phyloP scores from a whole-genome alignment of 306 rosid species.

The Lathyrus oleraceus region DNA sequence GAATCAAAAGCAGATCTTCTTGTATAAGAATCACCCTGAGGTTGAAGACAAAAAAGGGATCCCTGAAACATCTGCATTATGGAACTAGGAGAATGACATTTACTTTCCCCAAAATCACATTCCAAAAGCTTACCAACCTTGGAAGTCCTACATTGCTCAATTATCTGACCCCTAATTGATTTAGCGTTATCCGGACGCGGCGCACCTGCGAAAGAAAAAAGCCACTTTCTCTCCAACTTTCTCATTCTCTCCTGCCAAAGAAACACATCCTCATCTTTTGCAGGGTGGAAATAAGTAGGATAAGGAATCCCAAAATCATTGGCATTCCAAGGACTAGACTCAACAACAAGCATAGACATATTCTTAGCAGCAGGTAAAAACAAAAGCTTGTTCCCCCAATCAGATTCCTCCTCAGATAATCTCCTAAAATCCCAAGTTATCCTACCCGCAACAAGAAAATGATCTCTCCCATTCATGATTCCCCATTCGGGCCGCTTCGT shows the following conservation, averaged over 20 bases:
- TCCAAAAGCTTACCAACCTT: slow-evolving; percentile 81
- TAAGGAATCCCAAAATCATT: slow-evolving; percentile 96
- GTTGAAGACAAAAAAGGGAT: slow-evolving; percentile 93
- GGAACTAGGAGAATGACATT: slow-evolving; percentile 95
- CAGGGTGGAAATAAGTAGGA: slow-evolving; percentile 97
- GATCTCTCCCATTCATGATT: slow-evolving; percentile 88
- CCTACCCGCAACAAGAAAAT: slow-evolving; percentile 95
- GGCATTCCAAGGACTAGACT: slow-evolving; percentile 99
- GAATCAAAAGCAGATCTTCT: slow-evolving; percentile 97
- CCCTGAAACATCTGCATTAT: slow-evolving; percentile 98
- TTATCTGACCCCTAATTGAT: slow-evolving; percentile 88
- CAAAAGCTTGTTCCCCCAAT: slow-evolving; percentile 97
- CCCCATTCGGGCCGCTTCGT: slow-evolving; percentile 81
- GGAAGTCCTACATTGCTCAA: slow-evolving; percentile 77
- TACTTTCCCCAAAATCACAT: slow-evolving; percentile 98
- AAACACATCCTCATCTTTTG: slow-evolving; percentile 79
- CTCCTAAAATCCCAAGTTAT: slow-evolving; percentile 98
- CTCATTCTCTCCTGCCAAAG: slow-evolving; percentile 65
- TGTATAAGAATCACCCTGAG: slow-evolving; percentile 96
- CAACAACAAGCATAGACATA: slow-evolving; percentile 99
- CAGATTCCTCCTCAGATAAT: slow-evolving; percentile 58
- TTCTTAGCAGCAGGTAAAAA: slow-evolving; percentile 92
- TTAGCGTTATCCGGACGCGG: slow-evolving; percentile 86
- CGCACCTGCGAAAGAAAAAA: slow-evolving; percentile 95
- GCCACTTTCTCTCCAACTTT: slow-evolving; percentile 61